phyloP scores from a whole-genome alignment of 139 green algal species.

The Closterium sp. region DNA sequence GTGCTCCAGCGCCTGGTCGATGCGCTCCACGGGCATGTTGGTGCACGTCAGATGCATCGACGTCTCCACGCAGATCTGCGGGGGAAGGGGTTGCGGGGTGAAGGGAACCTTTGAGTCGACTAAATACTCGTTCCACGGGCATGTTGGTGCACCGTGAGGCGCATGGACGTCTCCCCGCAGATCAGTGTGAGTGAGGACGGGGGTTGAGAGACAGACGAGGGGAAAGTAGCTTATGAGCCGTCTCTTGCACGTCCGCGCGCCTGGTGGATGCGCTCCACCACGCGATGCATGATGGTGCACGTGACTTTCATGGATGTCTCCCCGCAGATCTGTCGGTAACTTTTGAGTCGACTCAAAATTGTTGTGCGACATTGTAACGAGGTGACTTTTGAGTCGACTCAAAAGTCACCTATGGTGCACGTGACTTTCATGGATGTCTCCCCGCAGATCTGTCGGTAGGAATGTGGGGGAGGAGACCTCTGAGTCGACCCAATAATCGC shows the following conservation, averaged over 20 bases:
- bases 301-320: slow-evolving; percentile 99
- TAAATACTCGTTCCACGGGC: too few species aligned
- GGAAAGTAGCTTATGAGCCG: too few species aligned
- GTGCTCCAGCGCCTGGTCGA: slow-evolving; percentile 79
- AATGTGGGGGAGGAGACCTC: too few species aligned
- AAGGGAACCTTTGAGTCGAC: too few species aligned
- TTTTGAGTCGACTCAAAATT: too few species aligned
- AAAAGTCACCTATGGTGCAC: too few species aligned
- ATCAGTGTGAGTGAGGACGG: slow-evolving; percentile 61
- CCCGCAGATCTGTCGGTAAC: slow-evolving; percentile 83
- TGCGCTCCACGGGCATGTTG: slow-evolving; percentile 91
- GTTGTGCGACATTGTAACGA: too few species aligned
- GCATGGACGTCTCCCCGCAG: slow-evolving; percentile 97
- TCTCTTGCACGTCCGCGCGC: too few species aligned
- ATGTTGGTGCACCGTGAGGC: slow-evolving; percentile 99
- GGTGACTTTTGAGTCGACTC: too few species aligned
- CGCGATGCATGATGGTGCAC: slow-evolving; percentile 99
- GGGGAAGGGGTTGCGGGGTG: too few species aligned
- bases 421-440: slow-evolving; percentile 99
- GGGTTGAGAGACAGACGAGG: too few species aligned
- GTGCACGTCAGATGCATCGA: slow-evolving; percentile 99
- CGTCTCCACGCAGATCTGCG: slow-evolving; percentile 88
- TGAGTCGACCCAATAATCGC: too few species aligned
- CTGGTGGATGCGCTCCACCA: slow-evolving; percentile 31
- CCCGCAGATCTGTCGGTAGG: slow-evolving; percentile 83